Percentiles rank a stretch among this genome's conserved stretches.
These are phyloP conservation scores for Thelephora terrestris DNA, from an alignment of 1,284 basidiomycete species.

Conservation along the genomic window DNA sequence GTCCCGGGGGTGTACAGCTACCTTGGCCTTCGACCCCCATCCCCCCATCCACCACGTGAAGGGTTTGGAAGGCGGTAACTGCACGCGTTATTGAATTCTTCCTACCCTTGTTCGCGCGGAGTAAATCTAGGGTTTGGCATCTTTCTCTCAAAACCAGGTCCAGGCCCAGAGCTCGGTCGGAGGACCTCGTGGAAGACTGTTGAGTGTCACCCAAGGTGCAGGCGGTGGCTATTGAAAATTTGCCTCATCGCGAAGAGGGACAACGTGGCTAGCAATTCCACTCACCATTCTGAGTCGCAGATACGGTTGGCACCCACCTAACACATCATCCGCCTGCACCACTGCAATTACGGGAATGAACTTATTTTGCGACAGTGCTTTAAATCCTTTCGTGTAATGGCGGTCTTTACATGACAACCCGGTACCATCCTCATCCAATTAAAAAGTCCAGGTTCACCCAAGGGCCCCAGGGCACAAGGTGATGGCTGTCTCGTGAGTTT, in stretches of 20 bases:
- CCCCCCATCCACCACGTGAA: conserved; percentile 54
- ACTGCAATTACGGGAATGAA: too few species aligned
- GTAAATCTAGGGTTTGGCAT: conserved; percentile 29
- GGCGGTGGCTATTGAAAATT: conserved; percentile 38
- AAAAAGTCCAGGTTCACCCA: too few species aligned
- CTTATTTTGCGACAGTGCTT: too few species aligned
- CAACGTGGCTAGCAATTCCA: conserved; percentile 40
- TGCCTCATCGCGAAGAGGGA: conserved; percentile 55
- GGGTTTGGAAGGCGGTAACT: conserved; percentile 44
- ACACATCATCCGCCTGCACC: too few species aligned
- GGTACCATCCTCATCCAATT: too few species aligned
- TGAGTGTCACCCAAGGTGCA: conserved; percentile 51
- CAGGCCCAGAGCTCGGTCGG: conserved; percentile 52
- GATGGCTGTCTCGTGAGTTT: too few species aligned
- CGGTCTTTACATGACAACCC: too few species aligned
- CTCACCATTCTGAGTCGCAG: conserved; percentile 51
- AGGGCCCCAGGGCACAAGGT: too few species aligned
- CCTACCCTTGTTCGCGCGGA: conserved; percentile 46
- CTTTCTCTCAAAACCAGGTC: conserved; percentile 57
- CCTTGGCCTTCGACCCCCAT: conserved; percentile 63
- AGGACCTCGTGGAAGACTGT: conserved; percentile 44
- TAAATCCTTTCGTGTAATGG: too few species aligned
- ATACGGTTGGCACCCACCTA: too few species aligned
- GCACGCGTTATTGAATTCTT: conserved; percentile 52
- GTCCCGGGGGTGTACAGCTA: conserved; percentile 47